Evolutionary conservation across 441 rosid genomes (phyloP).

Genomic region (Omphalea diandra): DNA sequence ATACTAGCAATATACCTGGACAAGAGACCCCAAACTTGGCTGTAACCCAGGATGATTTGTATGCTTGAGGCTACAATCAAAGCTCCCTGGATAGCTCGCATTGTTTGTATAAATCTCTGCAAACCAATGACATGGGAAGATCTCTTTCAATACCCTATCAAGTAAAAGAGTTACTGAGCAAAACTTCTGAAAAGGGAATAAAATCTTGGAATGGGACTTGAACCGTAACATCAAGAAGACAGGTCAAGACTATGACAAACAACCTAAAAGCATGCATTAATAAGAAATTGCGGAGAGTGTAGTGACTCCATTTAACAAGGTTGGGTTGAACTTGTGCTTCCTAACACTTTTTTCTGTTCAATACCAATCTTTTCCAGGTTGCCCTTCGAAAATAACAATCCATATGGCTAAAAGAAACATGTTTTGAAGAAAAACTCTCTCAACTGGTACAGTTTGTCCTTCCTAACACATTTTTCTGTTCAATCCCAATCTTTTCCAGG

Average conservation of each 20-base stretch:
- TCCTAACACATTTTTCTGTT: too few relatives aligned
- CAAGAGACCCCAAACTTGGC: conserved; percentile 95
- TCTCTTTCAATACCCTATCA: conserved; percentile 46
- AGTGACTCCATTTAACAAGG: background rate
- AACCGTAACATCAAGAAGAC: background rate
- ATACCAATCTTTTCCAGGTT: background rate
- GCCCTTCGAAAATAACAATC: too few relatives aligned
- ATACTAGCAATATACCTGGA: conserved; percentile 57
- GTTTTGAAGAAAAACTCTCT: too few relatives aligned
- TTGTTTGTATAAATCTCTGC: conserved; percentile 88
- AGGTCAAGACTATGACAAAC: conserved; percentile 1
- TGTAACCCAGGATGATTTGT: conserved; percentile 91
- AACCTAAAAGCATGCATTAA: conserved; percentile 5
- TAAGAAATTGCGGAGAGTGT: background rate
- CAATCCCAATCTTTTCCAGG: too few relatives aligned
- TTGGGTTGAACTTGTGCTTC: background rate
- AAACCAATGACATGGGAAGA: conserved; percentile 42
- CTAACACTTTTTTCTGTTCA: background rate
- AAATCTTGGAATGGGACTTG: conserved; percentile 15
- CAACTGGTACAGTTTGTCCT: too few relatives aligned
- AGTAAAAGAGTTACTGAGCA: conserved; percentile 32
- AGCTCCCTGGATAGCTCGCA: conserved; percentile 99
- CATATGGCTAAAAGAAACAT: too few relatives aligned
- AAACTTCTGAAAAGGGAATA: conserved; percentile 23
- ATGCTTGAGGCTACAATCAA: conserved; percentile 92